A percentile compares a stretch with the other conserved stretches of the same genome.
Evolutionary conservation across 306 rosid genomes (phyloP).

Genomic region (Begonia fuchsioides): DNA sequence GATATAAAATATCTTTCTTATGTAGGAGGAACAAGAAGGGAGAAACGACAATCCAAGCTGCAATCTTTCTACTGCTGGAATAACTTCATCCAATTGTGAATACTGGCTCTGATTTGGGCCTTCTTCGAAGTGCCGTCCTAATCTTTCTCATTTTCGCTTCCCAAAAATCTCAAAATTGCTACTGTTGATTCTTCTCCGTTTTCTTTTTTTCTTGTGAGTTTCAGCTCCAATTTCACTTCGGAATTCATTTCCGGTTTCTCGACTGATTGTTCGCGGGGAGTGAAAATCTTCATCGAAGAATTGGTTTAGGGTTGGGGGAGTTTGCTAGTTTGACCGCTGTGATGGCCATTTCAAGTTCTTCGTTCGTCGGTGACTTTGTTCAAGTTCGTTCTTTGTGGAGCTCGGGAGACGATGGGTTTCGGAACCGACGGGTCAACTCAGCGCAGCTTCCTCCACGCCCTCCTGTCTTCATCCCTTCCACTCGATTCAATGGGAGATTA

Average conservation of each 20-base stretch:
- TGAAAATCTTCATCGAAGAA: too few relatives aligned
- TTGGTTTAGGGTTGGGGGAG: background rate
- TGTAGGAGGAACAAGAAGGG: too few relatives aligned
- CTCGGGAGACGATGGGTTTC: conserved; percentile 4
- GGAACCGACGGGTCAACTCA: conserved; percentile 12
- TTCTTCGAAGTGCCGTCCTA: background rate
- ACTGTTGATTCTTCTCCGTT: background rate
- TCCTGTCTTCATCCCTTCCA: conserved; percentile 3
- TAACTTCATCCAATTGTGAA: background rate
- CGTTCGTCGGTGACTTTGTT: conserved; percentile 7
- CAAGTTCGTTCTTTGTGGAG: conserved; percentile 10
- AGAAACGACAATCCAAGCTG: too few relatives aligned
- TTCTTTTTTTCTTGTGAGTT: background rate
- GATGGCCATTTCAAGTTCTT: conserved; percentile 23
- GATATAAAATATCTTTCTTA: too few relatives aligned
- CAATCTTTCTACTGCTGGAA: too few relatives aligned
- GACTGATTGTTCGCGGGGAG: too few relatives aligned
- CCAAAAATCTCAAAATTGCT: background rate
- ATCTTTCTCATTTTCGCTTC: background rate
- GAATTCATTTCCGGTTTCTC: too few relatives aligned
- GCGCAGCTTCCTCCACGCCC: conserved; percentile 11
- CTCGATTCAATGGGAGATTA: conserved; percentile 6
- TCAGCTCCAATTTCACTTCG: too few relatives aligned
- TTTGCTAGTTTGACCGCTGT: background rate
- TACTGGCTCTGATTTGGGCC: background rate